Evolutionary conservation across 2,329 filamentous ascomycete species (phyloP), one percentile per base, ranked within the genome.

Genomic region (Blastomyces gilchristii): DNA sequence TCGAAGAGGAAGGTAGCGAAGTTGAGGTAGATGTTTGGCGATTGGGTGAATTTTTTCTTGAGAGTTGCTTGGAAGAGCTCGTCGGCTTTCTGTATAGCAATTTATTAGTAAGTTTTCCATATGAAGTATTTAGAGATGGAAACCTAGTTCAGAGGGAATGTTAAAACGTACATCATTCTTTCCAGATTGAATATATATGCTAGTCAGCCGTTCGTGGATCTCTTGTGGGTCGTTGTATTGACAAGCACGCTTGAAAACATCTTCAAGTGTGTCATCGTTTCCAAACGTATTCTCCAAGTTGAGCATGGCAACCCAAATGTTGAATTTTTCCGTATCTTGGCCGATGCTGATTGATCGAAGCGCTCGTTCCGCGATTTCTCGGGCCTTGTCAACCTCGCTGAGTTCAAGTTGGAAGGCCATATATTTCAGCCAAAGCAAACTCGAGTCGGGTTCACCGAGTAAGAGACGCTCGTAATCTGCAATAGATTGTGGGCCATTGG

Each of bases 341-440:
- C 90, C 86, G 65, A 95, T 90, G 75, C 90, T 89, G 78, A 99
- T 97, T 18, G 89, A 95, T 72, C 88, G 87, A 67, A 97, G 84
- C 22, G 94, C 94, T 65, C 94, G 88, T 77, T 97, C 89, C 1
- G 91, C 92, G 64, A 97, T 88, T 67, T 93, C 89, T 58, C 93
- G 86, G 14, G 94, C 92, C 76, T 91, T 94, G 65, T 87, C 85
- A 25, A 95, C 82, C 76, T 99, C 94, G 72, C 90, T 90, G 61
- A 96, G 84, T 72, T 96, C 88, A 75, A 97, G 87, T 77, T 97
- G 91, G 83, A 96, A 96, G n/a, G 92, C 91, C 91, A 99, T 97
- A 78, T 99, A 99, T 68, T 90, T 85, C 62, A 97, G 90, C 94
- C 94, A 99, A 37, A 97, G 83, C 65, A 88, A 82, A 0, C 93